Evolutionary conservation across 2,329 filamentous ascomycete genomes (phyloP).

Genomic region (Colletotrichum sp.): DNA sequence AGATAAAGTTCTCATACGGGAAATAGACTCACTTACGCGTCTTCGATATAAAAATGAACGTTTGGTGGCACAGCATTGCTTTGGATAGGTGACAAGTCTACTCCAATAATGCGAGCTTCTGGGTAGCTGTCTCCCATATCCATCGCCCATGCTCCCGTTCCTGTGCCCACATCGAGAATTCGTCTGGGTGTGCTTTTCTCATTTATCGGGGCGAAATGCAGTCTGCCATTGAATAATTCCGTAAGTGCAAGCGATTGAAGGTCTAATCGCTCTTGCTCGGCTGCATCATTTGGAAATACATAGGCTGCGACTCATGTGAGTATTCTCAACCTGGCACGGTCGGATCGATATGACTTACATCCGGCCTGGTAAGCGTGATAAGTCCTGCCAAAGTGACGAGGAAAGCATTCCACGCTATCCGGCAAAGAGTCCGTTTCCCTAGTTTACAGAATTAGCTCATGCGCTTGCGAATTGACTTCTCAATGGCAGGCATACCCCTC

Average conservation of each 20-base stretch:
- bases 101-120: conserved; percentile 62
- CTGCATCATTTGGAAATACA: conserved; percentile 48
- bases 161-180: conserved; percentile 50
- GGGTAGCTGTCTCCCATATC: conserved; percentile 70
- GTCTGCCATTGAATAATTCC: conserved; percentile 41
- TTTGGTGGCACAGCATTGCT: conserved; percentile 72
- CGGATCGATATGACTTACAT: conserved; percentile 37
- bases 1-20: background rate
- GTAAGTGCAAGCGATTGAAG: conserved; percentile 43
- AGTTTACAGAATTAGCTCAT: background rate
- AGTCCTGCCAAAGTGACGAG: conserved; percentile 49
- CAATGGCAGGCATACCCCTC: conserved; percentile 13
- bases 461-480: background rate
- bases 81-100: conserved; percentile 73
- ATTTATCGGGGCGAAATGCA: conserved; percentile 49
- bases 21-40: conserved; percentile 44
- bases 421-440: conserved; percentile 41
- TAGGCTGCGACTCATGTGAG: conserved; percentile 38
- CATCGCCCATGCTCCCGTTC: conserved; percentile 66
- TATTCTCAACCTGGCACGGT: background rate
- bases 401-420: conserved; percentile 46
- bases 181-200: conserved; percentile 36
- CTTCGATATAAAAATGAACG: conserved; percentile 76
- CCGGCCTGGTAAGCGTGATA: conserved; percentile 54
- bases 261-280: conserved; percentile 46